Base-by-base conservation (phyloP, 495 filamentous ascomycete genomes). In the Penicillium atrosanguineum region DNA sequence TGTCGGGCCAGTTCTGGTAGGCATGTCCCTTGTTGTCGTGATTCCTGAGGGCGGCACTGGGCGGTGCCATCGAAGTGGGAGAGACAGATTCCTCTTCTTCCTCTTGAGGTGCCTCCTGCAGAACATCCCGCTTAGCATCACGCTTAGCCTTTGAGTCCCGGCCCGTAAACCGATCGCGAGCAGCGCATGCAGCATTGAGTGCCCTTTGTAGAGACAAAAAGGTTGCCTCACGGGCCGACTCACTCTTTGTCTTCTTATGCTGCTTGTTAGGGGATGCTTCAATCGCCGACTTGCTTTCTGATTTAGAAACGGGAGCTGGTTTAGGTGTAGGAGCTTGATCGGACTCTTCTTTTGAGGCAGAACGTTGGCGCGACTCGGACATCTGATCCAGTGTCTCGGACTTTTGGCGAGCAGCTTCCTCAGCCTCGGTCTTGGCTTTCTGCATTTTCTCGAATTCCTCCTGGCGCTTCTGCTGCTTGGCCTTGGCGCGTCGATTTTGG, bases 401-500 rank as follows among this genome's bases (percentile, higher is more conserved):
- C 48, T 72, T 71, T 50, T 63, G 56, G 55, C 70, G 63, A 46
- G 68, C 64, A 47, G 70, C 69, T 41, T 75, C 72, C 51, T 76
- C 71, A 7, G 73, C 69, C 51, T 76, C 69, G 8, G 69, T 69
- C 62, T 82, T 79, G 50, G 79, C 79, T 52, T 79, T 77, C 59
- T 83, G 81, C 65, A 82, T 73, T 45, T 70, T 71, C 62, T 76
- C 75, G 69, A 65, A 84, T 62, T 90, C 85, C 63, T 85, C 82
- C 63, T 87, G 84, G 64, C 85, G 82, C 63, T 77, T 85, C 63
- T 90, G 83, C 58, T 89, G 84, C 74, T 91, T 91, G 28, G 87
- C 87, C 65, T 91, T 90, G 49, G 88, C 88, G 37, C 90, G 85
- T 46, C 90, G 80, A 66, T 94, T 95, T 67, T 95, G 90, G 69